These are phyloP conservation scores for Termitomyces bulborhizus DNA, from an alignment of 768 basidiomycete genomes.

Conservation along the genomic window DNA sequence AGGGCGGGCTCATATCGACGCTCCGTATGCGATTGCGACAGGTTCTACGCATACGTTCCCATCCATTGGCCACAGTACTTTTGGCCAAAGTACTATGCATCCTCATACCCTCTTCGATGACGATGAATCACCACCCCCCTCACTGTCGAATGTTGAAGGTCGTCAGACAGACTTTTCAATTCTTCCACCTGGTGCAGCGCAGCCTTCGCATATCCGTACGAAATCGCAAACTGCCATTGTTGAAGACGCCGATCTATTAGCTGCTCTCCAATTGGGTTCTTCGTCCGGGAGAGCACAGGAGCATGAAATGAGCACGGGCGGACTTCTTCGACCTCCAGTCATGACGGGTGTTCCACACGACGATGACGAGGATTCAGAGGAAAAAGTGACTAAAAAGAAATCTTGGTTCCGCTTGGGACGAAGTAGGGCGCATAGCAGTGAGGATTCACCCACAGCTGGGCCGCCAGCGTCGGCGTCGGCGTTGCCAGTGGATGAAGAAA, in stretches of 20 bases:
- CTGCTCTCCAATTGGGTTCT: slow-evolving; percentile 6
- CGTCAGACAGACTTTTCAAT: slow-evolving; percentile 27
- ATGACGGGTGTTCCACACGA: slow-evolving; percentile 17
- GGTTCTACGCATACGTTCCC: slow-evolving; percentile 65
- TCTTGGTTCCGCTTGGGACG: slow-evolving; percentile 66
- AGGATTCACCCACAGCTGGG: slow-evolving; percentile 29
- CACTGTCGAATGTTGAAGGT: slow-evolving; percentile 41
- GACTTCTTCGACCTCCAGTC: slow-evolving; percentile 16
- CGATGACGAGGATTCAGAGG: slow-evolving; percentile 35
- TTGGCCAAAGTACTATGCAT: slow-evolving; percentile 24
- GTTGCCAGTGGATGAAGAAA: slow-evolving; percentile 27
- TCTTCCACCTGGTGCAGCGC: slow-evolving; percentile 59
- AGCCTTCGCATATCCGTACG: slow-evolving; percentile 61
- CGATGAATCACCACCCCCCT: slow-evolving; percentile 42
- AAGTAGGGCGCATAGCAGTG: slow-evolving; percentile 55
- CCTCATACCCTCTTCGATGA: slow-evolving; percentile 16
- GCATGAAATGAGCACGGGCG: slow-evolving; percentile 17
- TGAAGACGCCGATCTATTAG: slow-evolving; percentile 45
- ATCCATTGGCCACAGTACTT: slow-evolving; percentile 46
- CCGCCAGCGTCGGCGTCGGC: slow-evolving; percentile 17
- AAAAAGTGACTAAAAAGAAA: slow-evolving; percentile 49
- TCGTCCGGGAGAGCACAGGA: slow-evolving; percentile 6
- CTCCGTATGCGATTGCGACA: slow-evolving; percentile 73
- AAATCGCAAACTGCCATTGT: slow-evolving; percentile 83
- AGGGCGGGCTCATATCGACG: slow-evolving; percentile 78